Percentiles rank a stretch among this genome's conserved stretches.
Conservation (phyloP, 176 grass and related monocot species). For the Bolboschoenus planiculmis region DNA sequence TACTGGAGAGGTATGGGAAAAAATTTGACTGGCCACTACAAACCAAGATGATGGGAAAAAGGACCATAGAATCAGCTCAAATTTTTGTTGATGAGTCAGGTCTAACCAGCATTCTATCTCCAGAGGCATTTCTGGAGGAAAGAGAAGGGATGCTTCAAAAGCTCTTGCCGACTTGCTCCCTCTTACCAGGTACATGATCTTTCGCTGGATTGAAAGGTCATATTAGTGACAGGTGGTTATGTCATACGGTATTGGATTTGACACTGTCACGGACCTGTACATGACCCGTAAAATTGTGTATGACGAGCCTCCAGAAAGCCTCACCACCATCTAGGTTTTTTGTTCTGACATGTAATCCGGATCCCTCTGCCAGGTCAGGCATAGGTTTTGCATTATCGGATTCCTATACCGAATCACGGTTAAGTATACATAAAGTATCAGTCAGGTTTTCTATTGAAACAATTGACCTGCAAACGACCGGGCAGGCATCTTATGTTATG, state of each 20-base stretch:
- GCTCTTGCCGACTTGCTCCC: slow-evolving; percentile 36
- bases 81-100: slow-evolving; percentile 74
- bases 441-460: neutral
- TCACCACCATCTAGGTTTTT: neutral
- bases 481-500: neutral
- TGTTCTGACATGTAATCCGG: neutral
- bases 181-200: neutral
- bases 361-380: neutral
- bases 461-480: neutral
- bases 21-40: slow-evolving; percentile 88
- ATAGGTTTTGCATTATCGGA: neutral
- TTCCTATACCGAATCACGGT: neutral
- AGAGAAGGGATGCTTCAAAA: slow-evolving; percentile 75
- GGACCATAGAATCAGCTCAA: slow-evolving; percentile 57
- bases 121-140: slow-evolving; percentile 74
- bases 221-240: neutral
- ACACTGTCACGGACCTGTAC: neutral
- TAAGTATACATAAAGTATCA: neutral
- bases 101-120: slow-evolving; percentile 56
- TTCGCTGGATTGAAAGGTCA: neutral
- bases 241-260: neutral
- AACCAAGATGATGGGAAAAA: slow-evolving; percentile 98
- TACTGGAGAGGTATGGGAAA: slow-evolving; percentile 69
- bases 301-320: neutral
- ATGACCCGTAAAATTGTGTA: neutral